Evolutionary conservation across 75 land plant genomes (phyloP).

Genomic region (Sequoia sempervirens): DNA sequence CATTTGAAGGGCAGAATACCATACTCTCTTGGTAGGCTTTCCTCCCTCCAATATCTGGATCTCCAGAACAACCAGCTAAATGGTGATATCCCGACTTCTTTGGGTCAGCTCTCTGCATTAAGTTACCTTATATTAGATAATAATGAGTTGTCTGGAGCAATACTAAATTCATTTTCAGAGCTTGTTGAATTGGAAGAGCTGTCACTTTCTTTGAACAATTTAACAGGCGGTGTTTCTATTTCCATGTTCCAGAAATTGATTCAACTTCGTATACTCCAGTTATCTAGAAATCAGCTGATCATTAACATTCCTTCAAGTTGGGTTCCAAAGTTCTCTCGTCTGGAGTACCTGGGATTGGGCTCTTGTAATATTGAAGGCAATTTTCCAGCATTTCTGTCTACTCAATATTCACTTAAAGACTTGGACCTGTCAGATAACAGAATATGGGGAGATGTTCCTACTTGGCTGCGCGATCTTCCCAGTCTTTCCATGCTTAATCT

Average conservation of each 20-base stretch:
- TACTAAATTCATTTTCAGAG: neutral
- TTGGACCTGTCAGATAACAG: neutral
- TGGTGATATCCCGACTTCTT: neutral
- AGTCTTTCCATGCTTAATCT: neutral
- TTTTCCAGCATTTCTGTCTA: no score
- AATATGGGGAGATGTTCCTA: neutral
- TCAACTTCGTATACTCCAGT: neutral
- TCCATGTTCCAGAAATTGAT: neutral
- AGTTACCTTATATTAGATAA: neutral
- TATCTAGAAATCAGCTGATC: neutral
- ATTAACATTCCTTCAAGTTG: neutral
- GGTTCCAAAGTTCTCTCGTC: neutral
- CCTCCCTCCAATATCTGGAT: neutral
- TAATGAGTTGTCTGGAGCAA: neutral
- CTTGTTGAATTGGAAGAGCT: neutral
- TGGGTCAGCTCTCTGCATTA: neutral
- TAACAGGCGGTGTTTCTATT: no score
- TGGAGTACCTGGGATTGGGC: neutral
- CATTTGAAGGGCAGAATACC: neutral
- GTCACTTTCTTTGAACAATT: no score
- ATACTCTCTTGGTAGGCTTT: neutral
- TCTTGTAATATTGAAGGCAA: no score
- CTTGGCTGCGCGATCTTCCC: neutral
- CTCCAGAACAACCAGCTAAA: neutral
- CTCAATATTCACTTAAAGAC: neutral